phyloP scores from a whole-genome alignment of 2,329 filamentous ascomycete species.

The Colletotrichum sp. region DNA sequence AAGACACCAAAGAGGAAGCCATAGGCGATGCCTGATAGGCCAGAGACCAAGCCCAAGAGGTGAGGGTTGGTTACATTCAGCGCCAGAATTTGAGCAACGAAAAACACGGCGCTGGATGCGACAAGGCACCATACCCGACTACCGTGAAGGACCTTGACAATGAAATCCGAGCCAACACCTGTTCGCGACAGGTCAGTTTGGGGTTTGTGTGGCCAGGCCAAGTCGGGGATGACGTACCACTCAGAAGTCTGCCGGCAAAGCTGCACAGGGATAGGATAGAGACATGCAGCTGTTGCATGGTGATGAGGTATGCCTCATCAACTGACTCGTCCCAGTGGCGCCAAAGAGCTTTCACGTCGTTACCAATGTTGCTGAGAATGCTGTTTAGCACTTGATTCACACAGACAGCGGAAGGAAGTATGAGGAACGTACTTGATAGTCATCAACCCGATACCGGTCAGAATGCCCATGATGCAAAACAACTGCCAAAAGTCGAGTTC shows the following conservation, averaged over 20 bases:
- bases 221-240: slow-evolving; percentile 58
- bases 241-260: slow-evolving; percentile 80
- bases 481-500: slow-evolving; percentile 89
- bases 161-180: slow-evolving; percentile 89
- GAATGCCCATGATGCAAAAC: slow-evolving; percentile 85
- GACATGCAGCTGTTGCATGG: slow-evolving; percentile 88
- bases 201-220: not conserved
- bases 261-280: slow-evolving; percentile 91
- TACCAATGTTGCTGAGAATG: slow-evolving; percentile 82
- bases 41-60: slow-evolving; percentile 77
- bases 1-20: slow-evolving; percentile 94
- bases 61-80: slow-evolving; percentile 79
- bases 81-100: slow-evolving; percentile 78
- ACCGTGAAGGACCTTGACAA: slow-evolving; percentile 80
- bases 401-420: not conserved
- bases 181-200: not conserved
- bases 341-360: slow-evolving; percentile 88
- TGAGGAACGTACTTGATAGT: slow-evolving; percentile 84
- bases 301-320: slow-evolving; percentile 75
- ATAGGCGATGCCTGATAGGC: slow-evolving; percentile 86
- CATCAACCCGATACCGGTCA: slow-evolving; percentile 95
- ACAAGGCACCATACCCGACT: slow-evolving; percentile 93
- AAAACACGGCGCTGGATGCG: slow-evolving; percentile 78
- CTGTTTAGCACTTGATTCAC: slow-evolving; percentile 30
- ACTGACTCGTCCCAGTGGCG: slow-evolving; percentile 79